Percentiles rank a stretch among this genome's conserved stretches.
These are phyloP conservation scores for Ogataea corticis DNA, from an alignment of 805 yeast genomes.

Conservation along the genomic window DNA sequence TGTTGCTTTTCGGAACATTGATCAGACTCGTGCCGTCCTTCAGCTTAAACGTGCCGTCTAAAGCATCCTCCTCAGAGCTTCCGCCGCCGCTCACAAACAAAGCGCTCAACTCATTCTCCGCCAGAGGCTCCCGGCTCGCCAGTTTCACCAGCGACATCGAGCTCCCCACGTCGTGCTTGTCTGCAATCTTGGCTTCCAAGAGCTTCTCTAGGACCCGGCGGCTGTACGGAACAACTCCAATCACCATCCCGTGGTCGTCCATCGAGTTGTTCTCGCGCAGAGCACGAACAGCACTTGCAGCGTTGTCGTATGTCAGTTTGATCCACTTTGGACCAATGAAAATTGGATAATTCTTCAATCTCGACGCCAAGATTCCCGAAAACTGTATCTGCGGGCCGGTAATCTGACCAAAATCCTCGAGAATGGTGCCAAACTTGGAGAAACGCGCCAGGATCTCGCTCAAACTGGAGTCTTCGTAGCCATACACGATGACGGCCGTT, in stretches of 20 bases:
- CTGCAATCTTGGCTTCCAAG: conserved; percentile 43
- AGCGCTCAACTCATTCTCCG: conserved; percentile 16
- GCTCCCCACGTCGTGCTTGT: conserved; percentile 51
- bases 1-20: conserved; percentile 20
- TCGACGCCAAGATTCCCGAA: not conserved
- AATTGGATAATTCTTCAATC: conserved; percentile 53
- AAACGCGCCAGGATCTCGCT: conserved; percentile 69
- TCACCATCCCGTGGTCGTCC: conserved; percentile 53
- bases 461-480: conserved; percentile 80
- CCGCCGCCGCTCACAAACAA: conserved; percentile 16
- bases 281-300: conserved; percentile 78
- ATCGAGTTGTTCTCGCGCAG: conserved; percentile 77
- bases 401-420: conserved; percentile 64
- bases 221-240: conserved; percentile 72
- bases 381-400: not conserved
- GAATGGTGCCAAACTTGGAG: conserved; percentile 72
- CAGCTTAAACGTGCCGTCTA: conserved; percentile 31
- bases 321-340: conserved; percentile 89
- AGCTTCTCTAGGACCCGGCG: conserved; percentile 62
- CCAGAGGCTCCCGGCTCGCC: conserved; percentile 11
- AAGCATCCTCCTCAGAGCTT: conserved; percentile 10
- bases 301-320: conserved; percentile 78
- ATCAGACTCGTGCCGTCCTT: conserved; percentile 46
- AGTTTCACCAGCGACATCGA: conserved; percentile 22
- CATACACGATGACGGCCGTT: conserved; percentile 79